Evolutionary conservation across 2,329 filamentous ascomycete genomes (phyloP), one percentile per base, ranked within the genome.

Genomic region (Hymenoscyphus scutula): DNA sequence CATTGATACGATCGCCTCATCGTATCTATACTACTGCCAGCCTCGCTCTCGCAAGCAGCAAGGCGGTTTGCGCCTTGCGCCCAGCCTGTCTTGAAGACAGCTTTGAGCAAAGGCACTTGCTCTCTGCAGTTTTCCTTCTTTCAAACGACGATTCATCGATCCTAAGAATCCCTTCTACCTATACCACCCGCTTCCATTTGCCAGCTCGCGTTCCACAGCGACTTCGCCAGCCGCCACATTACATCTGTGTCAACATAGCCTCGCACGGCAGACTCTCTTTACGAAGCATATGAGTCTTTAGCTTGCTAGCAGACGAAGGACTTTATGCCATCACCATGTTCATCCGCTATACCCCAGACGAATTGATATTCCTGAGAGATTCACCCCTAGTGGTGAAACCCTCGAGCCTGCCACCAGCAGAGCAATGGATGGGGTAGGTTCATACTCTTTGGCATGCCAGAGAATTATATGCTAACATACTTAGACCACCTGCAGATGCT

Each of bases 371-470:
- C 75, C 81, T 98, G 72, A 86, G 89, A 77, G 82, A 89, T 64
- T 97, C 94, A 67, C 92, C 92, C 68, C 81, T 97, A 76, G 92
- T 92, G 73, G 80, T 84, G 70, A 96, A 91, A 77, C 94, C 94
- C 55, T 80, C 88, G 67, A 84, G 83, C 67, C 83, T 97, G 54
- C 93, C 92, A 68, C 89, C 92, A 29, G 84, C 89, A 67, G 92
- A 96, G 79, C 91, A 96, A 81, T 98, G 93, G 93, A 96, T 97
- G 92, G 92, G 94, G 90, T 96, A 81, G 66, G 72, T 63, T 62
- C 41, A 29, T 45, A 32, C 10, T 54, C 56, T 45, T 38, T 37
- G 37, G 19, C 19, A 23, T 27, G 30, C 19, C 11, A 63, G 45
- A 55, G 17, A 23, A 48, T n/a, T 25, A 37, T 25, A 54, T 62